Evolutionary conservation across 1,139 yeast species (phyloP).

Genomic region (Suzukiozyma palmioleophila): DNA sequence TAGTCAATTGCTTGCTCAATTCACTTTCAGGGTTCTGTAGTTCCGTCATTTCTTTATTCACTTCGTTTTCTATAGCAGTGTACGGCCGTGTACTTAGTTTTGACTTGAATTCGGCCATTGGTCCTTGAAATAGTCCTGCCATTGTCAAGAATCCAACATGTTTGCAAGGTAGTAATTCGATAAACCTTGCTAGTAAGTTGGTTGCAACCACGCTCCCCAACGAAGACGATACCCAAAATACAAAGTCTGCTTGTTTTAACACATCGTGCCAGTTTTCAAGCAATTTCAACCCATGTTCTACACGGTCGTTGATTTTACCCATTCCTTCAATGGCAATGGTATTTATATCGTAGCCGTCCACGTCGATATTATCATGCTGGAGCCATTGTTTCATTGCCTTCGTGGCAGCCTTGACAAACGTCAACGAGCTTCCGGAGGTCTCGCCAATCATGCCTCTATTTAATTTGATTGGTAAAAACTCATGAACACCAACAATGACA

Average conservation of each 20-base stretch:
- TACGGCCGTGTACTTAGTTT: constrained; percentile 46
- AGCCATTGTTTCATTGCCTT: constrained; percentile 40
- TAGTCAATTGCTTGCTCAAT: constrained; percentile 25
- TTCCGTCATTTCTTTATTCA: constrained; percentile 46
- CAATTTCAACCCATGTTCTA: constrained; percentile 27
- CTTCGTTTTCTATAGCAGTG: constrained; percentile 42
- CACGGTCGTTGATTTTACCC: constrained; percentile 43
- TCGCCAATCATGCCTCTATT: constrained; percentile 45
- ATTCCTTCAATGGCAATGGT: constrained; percentile 51
- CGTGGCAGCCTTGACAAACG: constrained; percentile 31
- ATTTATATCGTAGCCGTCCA: constrained; percentile 28
- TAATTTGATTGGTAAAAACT: constrained; percentile 50
- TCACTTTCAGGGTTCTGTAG: constrained; percentile 35
- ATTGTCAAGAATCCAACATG: constrained; percentile 42
- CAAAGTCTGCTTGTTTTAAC: constrained; percentile 35
- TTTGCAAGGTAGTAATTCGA: constrained; percentile 14
- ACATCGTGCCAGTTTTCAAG: constrained; percentile 41
- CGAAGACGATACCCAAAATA: constrained; percentile 42
- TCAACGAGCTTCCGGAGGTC: constrained; percentile 40
- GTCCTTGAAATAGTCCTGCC: constrained; percentile 45
- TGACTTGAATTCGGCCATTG: constrained; percentile 39
- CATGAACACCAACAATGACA: constrained; percentile 47
- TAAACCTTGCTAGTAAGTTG: constrained; percentile 33
- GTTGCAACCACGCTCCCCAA: constrained; percentile 45
- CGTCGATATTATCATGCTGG: constrained; percentile 18